Conservation (phyloP, 192 early-diverging fungal genomes). For the Gigaspora rosea region DNA sequence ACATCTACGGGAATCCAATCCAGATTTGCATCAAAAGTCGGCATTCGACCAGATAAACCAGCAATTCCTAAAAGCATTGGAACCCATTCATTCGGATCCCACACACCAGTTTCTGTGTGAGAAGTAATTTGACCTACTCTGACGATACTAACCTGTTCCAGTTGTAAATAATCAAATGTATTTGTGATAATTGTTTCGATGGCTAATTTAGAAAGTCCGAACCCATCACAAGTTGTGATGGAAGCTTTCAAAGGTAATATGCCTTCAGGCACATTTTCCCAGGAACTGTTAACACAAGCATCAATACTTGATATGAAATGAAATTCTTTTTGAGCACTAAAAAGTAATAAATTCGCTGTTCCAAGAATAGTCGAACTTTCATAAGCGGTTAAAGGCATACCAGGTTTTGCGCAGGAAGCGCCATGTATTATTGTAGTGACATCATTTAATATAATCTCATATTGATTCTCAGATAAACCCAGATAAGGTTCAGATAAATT, state of each 20-base stretch:
- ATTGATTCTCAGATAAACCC: neutral
- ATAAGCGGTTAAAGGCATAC: neutral
- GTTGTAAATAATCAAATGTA: constrained; percentile 17
- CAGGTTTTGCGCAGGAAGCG: neutral
- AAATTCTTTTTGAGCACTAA: constrained; percentile 18
- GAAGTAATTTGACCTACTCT: neutral
- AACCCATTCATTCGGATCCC: constrained; percentile 4
- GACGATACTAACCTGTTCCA: neutral
- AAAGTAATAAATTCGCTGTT: constrained; percentile 20
- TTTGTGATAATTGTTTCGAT: constrained; percentile 4
- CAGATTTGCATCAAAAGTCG: neutral
- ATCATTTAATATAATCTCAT: constrained; percentile 4
- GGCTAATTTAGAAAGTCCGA: neutral
- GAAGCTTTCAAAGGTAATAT: constrained; percentile 4
- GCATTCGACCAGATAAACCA: neutral
- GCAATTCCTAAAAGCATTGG: constrained; percentile 14
- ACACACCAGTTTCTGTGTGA: neutral
- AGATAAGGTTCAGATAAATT: constrained; percentile 16
- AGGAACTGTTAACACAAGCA: neutral
- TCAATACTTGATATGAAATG: constrained; percentile 9
- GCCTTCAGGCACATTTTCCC: constrained; percentile 12
- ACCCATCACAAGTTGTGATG: neutral
- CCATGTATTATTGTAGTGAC: constrained; percentile 14
- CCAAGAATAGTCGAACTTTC: neutral
- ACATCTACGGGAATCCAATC: constrained; percentile 17